These are phyloP conservation scores for Plasmopara halstedii DNA, from an alignment of 352 stramenopile species.

Conservation along the genomic window DNA sequence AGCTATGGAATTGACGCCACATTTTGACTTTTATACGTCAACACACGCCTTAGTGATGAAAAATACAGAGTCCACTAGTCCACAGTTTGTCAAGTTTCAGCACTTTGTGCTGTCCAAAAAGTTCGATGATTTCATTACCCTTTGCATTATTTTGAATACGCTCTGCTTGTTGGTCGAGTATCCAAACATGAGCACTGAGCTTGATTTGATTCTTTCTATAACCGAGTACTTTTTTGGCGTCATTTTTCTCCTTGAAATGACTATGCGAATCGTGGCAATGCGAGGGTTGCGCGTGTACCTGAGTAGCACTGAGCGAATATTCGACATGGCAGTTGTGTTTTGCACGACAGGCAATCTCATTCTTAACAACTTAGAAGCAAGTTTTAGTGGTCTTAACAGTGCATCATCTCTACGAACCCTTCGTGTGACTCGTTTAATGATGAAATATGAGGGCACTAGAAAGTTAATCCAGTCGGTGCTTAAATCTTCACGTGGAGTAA, in stretches of 20 bases:
- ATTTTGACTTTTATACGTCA: conserved; percentile 21
- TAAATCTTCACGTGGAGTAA: conserved; percentile 69
- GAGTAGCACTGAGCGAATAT: conserved; percentile 50
- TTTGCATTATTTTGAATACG: conserved; percentile 64
- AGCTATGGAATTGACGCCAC: conserved; percentile 15
- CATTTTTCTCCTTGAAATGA: conserved; percentile 58
- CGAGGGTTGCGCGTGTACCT: conserved; percentile 41
- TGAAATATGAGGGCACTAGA: conserved; percentile 72
- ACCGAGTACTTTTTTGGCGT: conserved; percentile 67
- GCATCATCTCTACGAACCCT: conserved; percentile 63
- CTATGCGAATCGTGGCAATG: conserved; percentile 51
- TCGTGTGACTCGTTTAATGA: conserved; percentile 63
- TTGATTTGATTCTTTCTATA: conserved; percentile 34
- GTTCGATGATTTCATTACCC: conserved; percentile 65
- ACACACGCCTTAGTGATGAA: conserved; percentile 23
- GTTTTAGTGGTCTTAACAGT: conserved; percentile 56
- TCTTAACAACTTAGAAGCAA: conserved; percentile 50
- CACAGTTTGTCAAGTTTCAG: conserved; percentile 27
- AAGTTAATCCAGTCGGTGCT: conserved; percentile 73
- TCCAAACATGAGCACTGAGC: conserved; percentile 35
- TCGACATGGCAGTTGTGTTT: conserved; percentile 63
- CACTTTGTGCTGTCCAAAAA: conserved; percentile 57
- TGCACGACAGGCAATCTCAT: conserved; percentile 64
- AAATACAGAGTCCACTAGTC: conserved; percentile 10
- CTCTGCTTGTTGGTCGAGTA: conserved; percentile 62